A percentile compares a stretch with the other conserved stretches of the same genome.
phyloP scores from a whole-genome alignment of 257 asterid species.

The Solanum neorickii region DNA sequence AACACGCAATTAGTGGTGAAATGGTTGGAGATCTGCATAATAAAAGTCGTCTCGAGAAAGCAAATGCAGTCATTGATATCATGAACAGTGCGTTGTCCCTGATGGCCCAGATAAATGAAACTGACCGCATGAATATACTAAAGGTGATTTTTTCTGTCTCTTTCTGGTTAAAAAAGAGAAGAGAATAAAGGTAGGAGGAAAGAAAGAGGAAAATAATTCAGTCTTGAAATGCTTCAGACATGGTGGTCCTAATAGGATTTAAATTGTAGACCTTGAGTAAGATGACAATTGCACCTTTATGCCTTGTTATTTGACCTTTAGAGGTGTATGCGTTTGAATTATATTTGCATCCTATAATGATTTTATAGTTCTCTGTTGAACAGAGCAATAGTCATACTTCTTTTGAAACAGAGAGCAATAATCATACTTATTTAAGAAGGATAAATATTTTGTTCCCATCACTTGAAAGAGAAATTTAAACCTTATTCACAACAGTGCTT shows the following conservation, averaged over 20 bases:
- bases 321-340: neutral
- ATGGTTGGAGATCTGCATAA: slow-evolving; percentile 30
- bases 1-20: slow-evolving; percentile 47
- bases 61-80: slow-evolving; percentile 83
- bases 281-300: neutral
- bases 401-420: neutral
- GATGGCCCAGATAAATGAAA: slow-evolving; percentile 92
- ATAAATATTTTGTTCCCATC: neutral
- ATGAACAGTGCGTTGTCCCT: slow-evolving; percentile 91
- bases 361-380: neutral
- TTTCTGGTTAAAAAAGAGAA: neutral
- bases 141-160: slow-evolving; percentile 40
- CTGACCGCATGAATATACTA: slow-evolving; percentile 86
- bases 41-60: slow-evolving; percentile 79
- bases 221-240: neutral
- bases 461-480: neutral
- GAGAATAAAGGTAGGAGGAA: neutral
- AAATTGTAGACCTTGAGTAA: neutral
- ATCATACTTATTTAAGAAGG: neutral
- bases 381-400: neutral
- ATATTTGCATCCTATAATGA: neutral
- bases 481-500: neutral
- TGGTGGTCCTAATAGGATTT: neutral
- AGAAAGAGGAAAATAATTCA: neutral
- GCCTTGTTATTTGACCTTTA: neutral